Base-by-base conservation (phyloP, 2,329 filamentous ascomycete genomes). In the Aspergillus amoenus region DNA sequence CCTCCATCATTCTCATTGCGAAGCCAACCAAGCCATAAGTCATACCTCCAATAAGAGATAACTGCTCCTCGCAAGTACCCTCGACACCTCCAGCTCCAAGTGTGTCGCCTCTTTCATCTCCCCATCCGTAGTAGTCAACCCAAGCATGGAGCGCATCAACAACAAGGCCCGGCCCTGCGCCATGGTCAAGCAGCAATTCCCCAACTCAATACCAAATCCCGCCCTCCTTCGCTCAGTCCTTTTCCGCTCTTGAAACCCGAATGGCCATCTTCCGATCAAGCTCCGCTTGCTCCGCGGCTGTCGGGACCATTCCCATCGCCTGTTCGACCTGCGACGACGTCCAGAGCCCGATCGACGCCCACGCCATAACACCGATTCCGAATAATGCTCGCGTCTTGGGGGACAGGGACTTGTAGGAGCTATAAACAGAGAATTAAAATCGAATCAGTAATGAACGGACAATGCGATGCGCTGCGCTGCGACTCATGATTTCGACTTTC, bases 321-420 rank as follows among this genome's bases (percentile, higher is more conserved):
- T 89, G 83, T 75, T 93, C 92, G 15, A 88, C 85, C 56, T 81
- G 81, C 69, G 93, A 89, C 5, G 88, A 86, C 17, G 90, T 69
- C 69, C 88, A 87, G n/a, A 94, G 81, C 15, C 91, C 93, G 41
- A 85, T 77, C 41, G 80, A 77, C 13, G 90, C 91, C 84, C 91
- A 96, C 34, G 84, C 84, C 68, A 96, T 85, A 63, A 96, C 76
- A 65, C 86, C 88, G 48, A 86, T 71, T 64, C 93, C 93, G 61
- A 96, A 81, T 47, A 87, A 76, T 42, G 90, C 76, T 56, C 89
- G 88, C 22, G 89, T 88, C 64, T 84, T 87, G 17, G 88, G 83
- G 3, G 87, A 78, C 53, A 96, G 86, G 66, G 83, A 85, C 69
- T 82, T 87, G 78, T 92, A 96, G 52, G 86, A 80, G 67, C 87